Base-by-base conservation (phyloP, 257 asterid genomes). In the Primulina huaijiensis region DNA sequence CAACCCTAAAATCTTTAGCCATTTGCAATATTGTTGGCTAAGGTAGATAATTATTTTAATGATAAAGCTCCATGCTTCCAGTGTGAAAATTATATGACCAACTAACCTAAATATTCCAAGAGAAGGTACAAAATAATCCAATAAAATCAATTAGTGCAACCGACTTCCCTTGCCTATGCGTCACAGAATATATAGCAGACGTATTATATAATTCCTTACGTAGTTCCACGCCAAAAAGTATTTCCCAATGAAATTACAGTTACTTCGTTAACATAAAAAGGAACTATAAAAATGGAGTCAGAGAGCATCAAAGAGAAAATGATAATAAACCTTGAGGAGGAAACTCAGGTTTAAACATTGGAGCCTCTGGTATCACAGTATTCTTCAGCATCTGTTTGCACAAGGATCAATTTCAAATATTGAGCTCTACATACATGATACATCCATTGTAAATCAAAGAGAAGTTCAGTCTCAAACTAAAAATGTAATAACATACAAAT, bases 261-360 rank as follows among this genome's bases (percentile, higher is more conserved):
- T 46, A 46, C 56, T 46, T 16, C 8, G 20, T 46, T 46, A 46
- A 16, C 56, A 46, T 46, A 43, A 4, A 3, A 46, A 2, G 56
- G 20, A 4, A 46, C 20, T 46, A 16, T 4, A 14, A 46, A 43
- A 43, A 11, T 43, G 56, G 56, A 46, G 19, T 16, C 20, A 14
- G 8, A 46, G 16, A 14, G 56, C 56, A 16, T 46, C 56, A 14
- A 1, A 46, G 20, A 14, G 50, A 65, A 53, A 14, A 60, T 11
- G 53, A 72, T 29, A 57, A 78, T 35, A 75, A 76, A 92, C 98
- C 98, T 88, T 87, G 97, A 37, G 96, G 95, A 72, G 97, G 93
- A 84, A 82, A 92, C 86, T 90, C 97, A 3, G 98, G 98, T 78
- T 75, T 88, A 68, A 88, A 90, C 98, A 92, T 92, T 1, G 98